A percentile compares a stretch with the other conserved stretches of the same genome.
Conservation (phyloP, 192 early-diverging fungal genomes). For the Gaertneriomyces sp. region DNA sequence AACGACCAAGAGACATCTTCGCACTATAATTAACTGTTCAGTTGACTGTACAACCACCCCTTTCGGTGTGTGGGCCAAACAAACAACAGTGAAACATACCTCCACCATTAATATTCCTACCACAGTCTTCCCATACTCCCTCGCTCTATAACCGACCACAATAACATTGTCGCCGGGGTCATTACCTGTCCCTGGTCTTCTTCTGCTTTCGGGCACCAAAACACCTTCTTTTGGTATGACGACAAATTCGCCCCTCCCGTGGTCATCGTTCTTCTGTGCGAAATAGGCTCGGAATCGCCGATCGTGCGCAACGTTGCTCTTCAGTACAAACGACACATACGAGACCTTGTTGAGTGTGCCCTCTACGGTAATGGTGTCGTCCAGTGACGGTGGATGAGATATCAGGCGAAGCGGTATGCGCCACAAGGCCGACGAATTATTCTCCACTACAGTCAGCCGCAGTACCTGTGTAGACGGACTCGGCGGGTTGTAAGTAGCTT, state of each 20-base stretch:
- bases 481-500: constrained; percentile 37
- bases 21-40: constrained; percentile 6
- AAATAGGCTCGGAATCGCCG: constrained; percentile 44
- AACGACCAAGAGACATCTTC: constrained; percentile 32
- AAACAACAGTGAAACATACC: constrained; percentile 23
- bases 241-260: constrained; percentile 30
- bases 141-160: constrained; percentile 42
- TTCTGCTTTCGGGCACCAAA: constrained; percentile 30
- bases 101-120: constrained; percentile 45
- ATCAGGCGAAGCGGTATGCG: constrained; percentile 36
- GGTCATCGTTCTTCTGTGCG: constrained; percentile 7
- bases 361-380: constrained; percentile 52
- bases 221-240: constrained; percentile 38
- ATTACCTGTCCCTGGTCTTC: neutral
- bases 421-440: constrained; percentile 31
- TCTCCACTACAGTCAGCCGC: constrained; percentile 37
- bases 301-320: constrained; percentile 25
- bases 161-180: constrained; percentile 39
- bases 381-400: constrained; percentile 38
- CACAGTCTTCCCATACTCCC: constrained; percentile 40
- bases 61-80: neutral
- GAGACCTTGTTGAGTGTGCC: constrained; percentile 45
- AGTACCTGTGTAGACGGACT: constrained; percentile 23
- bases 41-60: neutral
- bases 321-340: constrained; percentile 42